Percentiles rank a stretch among this genome's conserved stretches.
Conservation (phyloP, 305 asterid genomes). For the Ilex paraguariensis region DNA sequence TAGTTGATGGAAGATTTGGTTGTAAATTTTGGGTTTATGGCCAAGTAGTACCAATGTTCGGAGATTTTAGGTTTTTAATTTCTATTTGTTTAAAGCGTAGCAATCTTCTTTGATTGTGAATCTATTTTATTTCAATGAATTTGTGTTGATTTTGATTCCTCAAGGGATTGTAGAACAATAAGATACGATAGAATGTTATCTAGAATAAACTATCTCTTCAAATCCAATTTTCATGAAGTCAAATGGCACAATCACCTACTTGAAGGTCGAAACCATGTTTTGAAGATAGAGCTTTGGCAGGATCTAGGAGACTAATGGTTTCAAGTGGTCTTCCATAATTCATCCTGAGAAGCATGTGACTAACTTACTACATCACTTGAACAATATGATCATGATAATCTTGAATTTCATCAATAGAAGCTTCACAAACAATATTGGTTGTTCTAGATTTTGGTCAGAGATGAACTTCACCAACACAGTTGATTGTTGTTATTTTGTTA, state of each 20-base stretch:
- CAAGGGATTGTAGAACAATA: not conserved
- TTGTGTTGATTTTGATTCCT: too few species aligned
- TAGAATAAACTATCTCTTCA: not conserved
- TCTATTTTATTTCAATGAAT: too few species aligned
- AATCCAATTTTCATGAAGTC: not conserved
- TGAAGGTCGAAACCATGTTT: constrained; percentile 78
- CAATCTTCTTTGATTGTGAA: too few species aligned
- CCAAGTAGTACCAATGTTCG: too few species aligned
- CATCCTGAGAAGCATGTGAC: constrained; percentile 69
- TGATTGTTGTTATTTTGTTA: too few species aligned
- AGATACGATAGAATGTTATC: not conserved
- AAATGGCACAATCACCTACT: constrained; percentile 24
- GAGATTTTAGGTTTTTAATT: too few species aligned
- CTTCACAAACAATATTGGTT: too few species aligned
- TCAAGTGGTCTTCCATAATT: constrained; percentile 71
- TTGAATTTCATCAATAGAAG: not conserved
- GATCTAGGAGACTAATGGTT: constrained; percentile 38
- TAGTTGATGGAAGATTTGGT: too few species aligned
- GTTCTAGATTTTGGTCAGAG: too few species aligned
- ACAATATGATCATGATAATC: constrained; percentile 7
- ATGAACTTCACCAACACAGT: too few species aligned
- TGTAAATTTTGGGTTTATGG: too few species aligned
- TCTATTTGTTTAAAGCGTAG: too few species aligned
- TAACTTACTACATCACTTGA: constrained; percentile 49
- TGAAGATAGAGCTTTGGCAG: constrained; percentile 49